Conservation (phyloP, 139 green algal genomes). For the Chlorella sp. region DNA sequence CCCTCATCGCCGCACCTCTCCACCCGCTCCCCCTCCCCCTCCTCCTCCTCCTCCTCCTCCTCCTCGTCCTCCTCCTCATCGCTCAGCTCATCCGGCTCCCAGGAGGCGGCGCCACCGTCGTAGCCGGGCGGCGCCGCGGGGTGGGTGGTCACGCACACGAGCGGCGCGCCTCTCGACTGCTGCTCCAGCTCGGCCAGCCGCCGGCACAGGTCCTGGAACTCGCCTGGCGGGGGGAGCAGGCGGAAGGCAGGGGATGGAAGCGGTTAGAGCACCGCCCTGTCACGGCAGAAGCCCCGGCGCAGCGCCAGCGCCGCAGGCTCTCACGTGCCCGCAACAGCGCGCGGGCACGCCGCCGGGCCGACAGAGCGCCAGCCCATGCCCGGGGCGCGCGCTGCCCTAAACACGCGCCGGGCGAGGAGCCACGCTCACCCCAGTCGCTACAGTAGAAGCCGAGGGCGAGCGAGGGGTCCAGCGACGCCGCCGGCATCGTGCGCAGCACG, state of each 20-base stretch:
- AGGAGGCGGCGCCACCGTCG: neutral
- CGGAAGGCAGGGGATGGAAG: too few relatives aligned
- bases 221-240: conserved; percentile 30
- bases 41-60: neutral
- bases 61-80: neutral
- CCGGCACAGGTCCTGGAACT: conserved; percentile 57
- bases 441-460: conserved; percentile 89
- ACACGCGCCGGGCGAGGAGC: neutral
- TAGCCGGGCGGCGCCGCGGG: conserved; percentile 5
- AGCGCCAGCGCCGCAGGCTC: neutral
- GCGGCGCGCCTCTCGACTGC: conserved; percentile 47
- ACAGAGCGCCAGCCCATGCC: neutral
- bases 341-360: neutral
- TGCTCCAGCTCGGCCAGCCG: conserved; percentile 13
- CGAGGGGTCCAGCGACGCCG: conserved; percentile 78
- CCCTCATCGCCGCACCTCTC: too few relatives aligned
- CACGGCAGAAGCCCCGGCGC: neutral
- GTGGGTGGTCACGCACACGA: conserved; percentile 48
- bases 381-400: neutral
- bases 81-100: conserved; percentile 29
- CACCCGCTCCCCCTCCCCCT: neutral
- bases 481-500: conserved; percentile 59
- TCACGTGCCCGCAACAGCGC: neutral
- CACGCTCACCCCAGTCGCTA: conserved; percentile 31
- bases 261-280: neutral